Evolutionary conservation across 352 stramenopile species (phyloP), one percentile per base, ranked within the genome.

Genomic region (Pythium dissimile): DNA sequence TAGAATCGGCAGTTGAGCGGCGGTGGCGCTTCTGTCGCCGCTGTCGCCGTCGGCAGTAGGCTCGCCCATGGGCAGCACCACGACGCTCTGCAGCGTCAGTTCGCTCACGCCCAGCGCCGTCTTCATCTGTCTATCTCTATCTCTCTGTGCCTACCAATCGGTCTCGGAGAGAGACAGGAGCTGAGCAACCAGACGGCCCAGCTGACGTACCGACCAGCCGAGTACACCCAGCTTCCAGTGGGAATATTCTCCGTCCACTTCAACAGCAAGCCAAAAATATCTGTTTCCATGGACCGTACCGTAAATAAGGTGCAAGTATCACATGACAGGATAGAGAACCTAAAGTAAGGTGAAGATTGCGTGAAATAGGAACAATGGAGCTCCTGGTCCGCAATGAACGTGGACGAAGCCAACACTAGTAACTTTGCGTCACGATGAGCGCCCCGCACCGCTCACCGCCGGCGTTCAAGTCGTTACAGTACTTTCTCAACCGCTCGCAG

Each of bases 401-500:
- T 24, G n/a, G 37, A 43, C 32, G 32, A 39, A 11, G 32, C 4
- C 32, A 5, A 16, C 18, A 16, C 32, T 39, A 11, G 5, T 46
- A 26, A 28, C 10, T 24, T 3, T 26, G 3, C 23, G 23, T 35
- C 3, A 45, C n/a, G 54, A 62, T 62, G 54, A 42, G 23, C 20
- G 37, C n/a, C 15, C 12, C 20, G 23, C 43, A 44, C n/a, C 46
- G 20, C n/a, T n/a, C 13, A 10, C 4, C 37, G 49, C 34, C 64
- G 56, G 30, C 66, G 48, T 73, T 83, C 67, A 85, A 85, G 71
- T 90, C 80, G 46, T 64, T 90, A 26, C 77, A 84, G 69, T 90
- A 82, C 57, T 90, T 90, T 56, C 49, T 90, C 11, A 90, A 90
- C 45, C 77, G 77, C 28, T 74, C 77, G 20, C 66, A 64, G 9